Conservation (phyloP, 805 yeast genomes). For the Candida fluviatilis region DNA sequence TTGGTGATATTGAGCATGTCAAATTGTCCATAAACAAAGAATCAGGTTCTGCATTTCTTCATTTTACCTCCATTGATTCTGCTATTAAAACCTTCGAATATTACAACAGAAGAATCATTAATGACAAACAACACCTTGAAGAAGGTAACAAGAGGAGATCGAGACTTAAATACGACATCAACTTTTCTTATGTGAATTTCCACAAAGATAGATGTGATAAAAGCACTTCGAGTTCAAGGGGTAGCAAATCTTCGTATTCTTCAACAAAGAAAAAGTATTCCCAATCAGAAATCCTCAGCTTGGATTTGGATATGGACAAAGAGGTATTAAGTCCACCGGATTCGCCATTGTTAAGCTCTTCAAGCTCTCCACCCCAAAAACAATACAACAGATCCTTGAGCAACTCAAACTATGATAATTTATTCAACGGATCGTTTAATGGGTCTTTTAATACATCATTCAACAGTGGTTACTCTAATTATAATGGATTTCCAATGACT, state of each 20-base stretch:
- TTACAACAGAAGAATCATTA: constrained; percentile 17
- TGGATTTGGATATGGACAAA: neutral
- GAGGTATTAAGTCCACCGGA: constrained; percentile 1
- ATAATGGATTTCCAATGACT: neutral
- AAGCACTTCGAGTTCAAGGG: constrained; percentile 12
- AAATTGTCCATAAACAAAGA: constrained; percentile 12
- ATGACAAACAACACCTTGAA: constrained; percentile 10
- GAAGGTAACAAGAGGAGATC: constrained; percentile 6
- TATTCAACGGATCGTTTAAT: constrained; percentile 1
- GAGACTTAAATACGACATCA: constrained; percentile 11
- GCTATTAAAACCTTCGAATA: constrained; percentile 44
- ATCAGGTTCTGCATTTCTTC: constrained; percentile 15
- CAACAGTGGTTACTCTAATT: neutral
- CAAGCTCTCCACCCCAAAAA: constrained; percentile 2
- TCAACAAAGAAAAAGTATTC: constrained; percentile 4
- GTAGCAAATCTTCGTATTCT: constrained; percentile 4
- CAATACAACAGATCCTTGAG: constrained; percentile 1
- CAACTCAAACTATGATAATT: neutral
- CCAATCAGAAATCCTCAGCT: constrained; percentile 1
- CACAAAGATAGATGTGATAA: constrained; percentile 38
- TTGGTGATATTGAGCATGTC: constrained; percentile 41
- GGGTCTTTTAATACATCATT: neutral
- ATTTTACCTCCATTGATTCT: constrained; percentile 43
- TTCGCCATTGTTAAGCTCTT: constrained; percentile 1
- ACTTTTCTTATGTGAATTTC: constrained; percentile 19